These are phyloP conservation scores for Neurospora sp. DNA, from an alignment of 495 filamentous ascomycete species.

Conservation along the genomic window DNA sequence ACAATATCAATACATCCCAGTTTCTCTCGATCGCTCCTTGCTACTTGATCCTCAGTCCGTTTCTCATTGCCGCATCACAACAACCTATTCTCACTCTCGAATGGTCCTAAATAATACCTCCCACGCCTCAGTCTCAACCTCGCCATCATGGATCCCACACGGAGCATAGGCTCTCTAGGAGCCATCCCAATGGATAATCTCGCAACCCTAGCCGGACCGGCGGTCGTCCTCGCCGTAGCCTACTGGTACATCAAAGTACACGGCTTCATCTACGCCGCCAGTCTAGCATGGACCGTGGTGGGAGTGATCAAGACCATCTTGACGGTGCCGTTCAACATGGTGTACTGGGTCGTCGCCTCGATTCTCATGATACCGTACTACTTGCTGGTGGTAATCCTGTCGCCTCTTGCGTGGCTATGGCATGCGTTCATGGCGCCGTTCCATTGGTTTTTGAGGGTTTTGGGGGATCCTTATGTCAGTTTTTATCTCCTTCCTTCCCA, in stretches of 20 bases:
- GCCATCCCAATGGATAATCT: background rate
- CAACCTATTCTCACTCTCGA: background rate
- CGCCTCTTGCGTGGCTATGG: background rate
- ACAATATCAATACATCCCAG: background rate
- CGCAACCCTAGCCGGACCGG: slow-evolving; percentile 24
- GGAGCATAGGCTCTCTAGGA: background rate
- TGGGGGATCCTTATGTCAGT: background rate
- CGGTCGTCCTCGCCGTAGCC: background rate
- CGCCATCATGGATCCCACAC: background rate
- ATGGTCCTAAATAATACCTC: background rate
- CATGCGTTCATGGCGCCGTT: background rate
- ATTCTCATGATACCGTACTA: background rate
- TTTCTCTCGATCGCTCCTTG: background rate
- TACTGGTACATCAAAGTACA: background rate
- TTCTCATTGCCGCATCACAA: too few relatives aligned
- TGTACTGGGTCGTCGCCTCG: background rate
- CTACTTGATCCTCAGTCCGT: background rate
- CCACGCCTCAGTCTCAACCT: background rate
- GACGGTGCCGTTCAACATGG: background rate
- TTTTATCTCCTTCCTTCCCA: background rate
- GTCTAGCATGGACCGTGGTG: background rate
- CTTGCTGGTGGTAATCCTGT: background rate
- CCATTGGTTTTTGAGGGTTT: background rate
- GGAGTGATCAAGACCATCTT: background rate
- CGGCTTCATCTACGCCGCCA: background rate